Base-by-base conservation (phyloP, 2,329 filamentous ascomycete genomes). In the Dothidotthia symphoricarpi region DNA sequence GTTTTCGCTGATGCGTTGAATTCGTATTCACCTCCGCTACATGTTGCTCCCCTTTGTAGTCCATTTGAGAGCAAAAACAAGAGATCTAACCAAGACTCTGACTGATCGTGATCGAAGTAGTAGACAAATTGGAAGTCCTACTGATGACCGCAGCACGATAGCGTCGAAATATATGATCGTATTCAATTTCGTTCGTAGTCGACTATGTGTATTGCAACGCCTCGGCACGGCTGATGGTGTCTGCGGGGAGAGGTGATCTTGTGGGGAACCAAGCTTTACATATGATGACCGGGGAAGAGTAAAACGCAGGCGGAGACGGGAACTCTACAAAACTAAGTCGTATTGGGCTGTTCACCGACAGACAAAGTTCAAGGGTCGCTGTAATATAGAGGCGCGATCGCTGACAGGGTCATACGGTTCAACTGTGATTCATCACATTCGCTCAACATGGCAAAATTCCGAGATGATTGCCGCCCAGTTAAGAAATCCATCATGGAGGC, bases 181-280 rank as follows among this genome's bases (percentile, higher is more conserved):
- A n/a, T n/a, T n/a, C n/a, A n/a, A n/a, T n/a, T 22, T 22, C 5
- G 19, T 5, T 35, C 4, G 11, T 6, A 28, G 26, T 6, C 6
- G 26, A 6, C 12, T 13, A 13, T 22, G 5, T 22, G 19, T 9
- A 9, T 22, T 22, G 19, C 19, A 9, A 22, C 5, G 19, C 19
- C 19, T 22, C 19, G 19, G 19, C 5, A 22, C 19, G 19, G 9
- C 19, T 22, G 19, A 6, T 22, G 9, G 9, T 9, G 19, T 37
- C 22, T 42, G 34, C 22, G 33, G 34, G 33, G 46, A 31, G 41
- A 35, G 41, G 45, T 47, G 47, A 38, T 22, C 34, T 31, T 55
- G 59, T 54, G 59, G 62, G 61, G 60, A 55, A 56, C 45, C 33
- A 44, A 51, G 38, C 43, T 51, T n/a, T n/a, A n/a, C n/a, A 48